Evolutionary conservation across 805 yeast genomes (phyloP).

Genomic region (Pichia nanzhaoensis): DNA sequence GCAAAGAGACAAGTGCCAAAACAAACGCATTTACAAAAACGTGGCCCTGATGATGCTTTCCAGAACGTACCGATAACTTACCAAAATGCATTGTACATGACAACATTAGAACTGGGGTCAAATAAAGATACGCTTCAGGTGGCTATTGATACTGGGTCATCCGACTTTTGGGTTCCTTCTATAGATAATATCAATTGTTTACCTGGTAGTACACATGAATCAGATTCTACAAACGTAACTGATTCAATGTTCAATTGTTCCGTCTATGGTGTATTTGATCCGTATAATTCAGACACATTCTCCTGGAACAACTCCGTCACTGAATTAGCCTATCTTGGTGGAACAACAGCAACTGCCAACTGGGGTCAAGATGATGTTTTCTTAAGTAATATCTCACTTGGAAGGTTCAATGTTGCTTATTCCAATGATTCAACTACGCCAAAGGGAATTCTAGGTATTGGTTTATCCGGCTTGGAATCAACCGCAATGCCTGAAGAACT

Average conservation of each 20-base stretch:
- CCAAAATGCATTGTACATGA: constrained; percentile 31
- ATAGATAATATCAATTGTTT: constrained; percentile 41
- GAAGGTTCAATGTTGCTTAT: constrained; percentile 61
- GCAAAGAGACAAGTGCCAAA: too few relatives aligned
- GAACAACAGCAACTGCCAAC: constrained; percentile 38
- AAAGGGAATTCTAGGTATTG: constrained; percentile 69
- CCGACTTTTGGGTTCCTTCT: constrained; percentile 62
- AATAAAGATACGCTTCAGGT: constrained; percentile 49
- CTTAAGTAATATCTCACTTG: constrained; percentile 42
- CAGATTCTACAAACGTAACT: background rate
- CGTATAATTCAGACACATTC: constrained; percentile 34
- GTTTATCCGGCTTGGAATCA: constrained; percentile 63
- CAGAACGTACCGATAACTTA: too few relatives aligned
- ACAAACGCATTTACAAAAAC: too few relatives aligned
- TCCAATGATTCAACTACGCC: constrained; percentile 58
- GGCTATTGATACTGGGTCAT: constrained; percentile 69
- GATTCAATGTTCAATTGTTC: constrained; percentile 30
- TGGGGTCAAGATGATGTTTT: constrained; percentile 60
- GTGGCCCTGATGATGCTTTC: too few relatives aligned
- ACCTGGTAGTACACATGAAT: background rate
- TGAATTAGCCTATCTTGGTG: constrained; percentile 40
- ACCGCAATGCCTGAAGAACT: background rate
- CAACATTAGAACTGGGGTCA: constrained; percentile 47
- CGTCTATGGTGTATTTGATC: constrained; percentile 42
- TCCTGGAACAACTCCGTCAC: constrained; percentile 35